Evolutionary conservation across 345 rosid genomes (phyloP).

Genomic region (Citrus glauca): DNA sequence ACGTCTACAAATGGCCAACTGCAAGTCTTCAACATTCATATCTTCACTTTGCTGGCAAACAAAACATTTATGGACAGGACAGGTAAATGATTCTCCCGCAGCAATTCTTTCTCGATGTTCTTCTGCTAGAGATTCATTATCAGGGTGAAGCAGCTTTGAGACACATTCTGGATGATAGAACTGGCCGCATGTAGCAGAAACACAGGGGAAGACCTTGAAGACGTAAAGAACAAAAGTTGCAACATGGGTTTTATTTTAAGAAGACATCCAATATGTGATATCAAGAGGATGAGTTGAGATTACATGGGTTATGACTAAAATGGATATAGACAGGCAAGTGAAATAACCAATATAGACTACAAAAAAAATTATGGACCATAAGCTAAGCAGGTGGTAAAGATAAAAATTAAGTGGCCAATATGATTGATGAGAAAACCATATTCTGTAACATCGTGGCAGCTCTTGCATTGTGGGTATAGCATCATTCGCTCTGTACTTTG

Average conservation of each 20-base stretch:
- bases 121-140: slow-evolving; percentile 35
- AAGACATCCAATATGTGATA: background rate
- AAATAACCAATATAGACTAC: background rate
- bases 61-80: slow-evolving; percentile 63
- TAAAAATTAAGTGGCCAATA: background rate
- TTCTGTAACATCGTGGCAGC: background rate
- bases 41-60: slow-evolving; percentile 49
- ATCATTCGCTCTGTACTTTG: background rate
- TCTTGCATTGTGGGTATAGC: background rate
- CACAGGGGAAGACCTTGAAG: slow-evolving; percentile 61
- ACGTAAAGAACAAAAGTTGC: background rate
- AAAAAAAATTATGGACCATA: background rate
- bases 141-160: slow-evolving; percentile 42
- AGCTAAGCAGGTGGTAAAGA: background rate
- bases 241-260: background rate
- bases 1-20: slow-evolving; percentile 71
- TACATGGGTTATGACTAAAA: background rate
- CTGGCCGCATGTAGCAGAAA: slow-evolving; percentile 62
- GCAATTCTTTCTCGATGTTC: slow-evolving; percentile 34
- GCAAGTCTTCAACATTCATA: slow-evolving; percentile 33
- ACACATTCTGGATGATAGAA: slow-evolving; percentile 72
- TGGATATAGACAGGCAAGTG: background rate
- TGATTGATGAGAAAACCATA: background rate
- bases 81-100: slow-evolving; percentile 53
- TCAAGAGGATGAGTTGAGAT: background rate